Conservation (phyloP, 768 basidiomycete genomes). For the Neoboletus magnificus region DNA sequence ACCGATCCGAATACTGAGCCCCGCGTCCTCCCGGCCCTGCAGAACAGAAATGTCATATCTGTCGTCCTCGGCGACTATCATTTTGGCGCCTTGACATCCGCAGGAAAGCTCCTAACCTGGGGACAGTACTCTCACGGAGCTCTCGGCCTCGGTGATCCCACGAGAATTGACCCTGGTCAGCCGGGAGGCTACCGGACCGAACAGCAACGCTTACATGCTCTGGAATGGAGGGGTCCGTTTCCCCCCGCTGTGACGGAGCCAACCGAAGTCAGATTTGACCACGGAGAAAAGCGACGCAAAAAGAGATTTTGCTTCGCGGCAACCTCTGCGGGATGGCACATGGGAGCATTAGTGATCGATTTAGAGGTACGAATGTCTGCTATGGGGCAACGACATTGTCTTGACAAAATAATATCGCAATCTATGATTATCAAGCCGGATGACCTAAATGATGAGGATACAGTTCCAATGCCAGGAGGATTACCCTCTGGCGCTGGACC, state of each 20-base stretch:
- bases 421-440: slow-evolving; percentile 21
- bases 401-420: slow-evolving; percentile 2
- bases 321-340: slow-evolving; percentile 89
- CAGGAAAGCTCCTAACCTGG: slow-evolving; percentile 80
- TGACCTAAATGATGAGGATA: slow-evolving; percentile 35
- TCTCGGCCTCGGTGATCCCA: slow-evolving; percentile 81
- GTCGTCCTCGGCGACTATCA: slow-evolving; percentile 94
- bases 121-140: slow-evolving; percentile 75
- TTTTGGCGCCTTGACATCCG: slow-evolving; percentile 74
- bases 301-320: slow-evolving; percentile 76
- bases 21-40: slow-evolving; percentile 67
- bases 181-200: slow-evolving; percentile 58
- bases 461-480: slow-evolving; percentile 33
- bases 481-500: slow-evolving; percentile 22
- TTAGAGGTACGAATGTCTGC: slow-evolving; percentile 51
- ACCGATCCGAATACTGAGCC: slow-evolving; percentile 46
- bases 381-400: not conserved
- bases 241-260: slow-evolving; percentile 55
- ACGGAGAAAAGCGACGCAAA: slow-evolving; percentile 45
- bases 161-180: slow-evolving; percentile 43
- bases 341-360: slow-evolving; percentile 84
- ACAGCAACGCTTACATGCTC: slow-evolving; percentile 33
- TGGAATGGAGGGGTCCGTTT: not conserved
- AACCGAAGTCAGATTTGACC: slow-evolving; percentile 70
- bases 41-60: slow-evolving; percentile 77